Evolutionary conservation across 2,329 filamentous ascomycete species (phyloP).

Genomic region (Xylariomycetidae sp.): DNA sequence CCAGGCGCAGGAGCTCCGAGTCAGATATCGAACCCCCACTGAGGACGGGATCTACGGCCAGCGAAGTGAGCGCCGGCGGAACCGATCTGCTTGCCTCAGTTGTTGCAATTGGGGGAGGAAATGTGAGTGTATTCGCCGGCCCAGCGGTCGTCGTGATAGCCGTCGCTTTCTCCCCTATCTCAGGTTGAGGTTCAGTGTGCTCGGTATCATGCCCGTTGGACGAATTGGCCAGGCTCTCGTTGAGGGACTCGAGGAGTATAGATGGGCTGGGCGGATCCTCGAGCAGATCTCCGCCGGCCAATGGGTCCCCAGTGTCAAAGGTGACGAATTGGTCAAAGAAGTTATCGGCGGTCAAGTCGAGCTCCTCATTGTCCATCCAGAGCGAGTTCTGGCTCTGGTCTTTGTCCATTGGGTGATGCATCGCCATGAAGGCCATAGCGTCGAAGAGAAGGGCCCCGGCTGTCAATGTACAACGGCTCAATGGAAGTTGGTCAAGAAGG

Average conservation of each 20-base stretch:
- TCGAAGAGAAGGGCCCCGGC: too few species aligned
- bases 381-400: constrained; percentile 21
- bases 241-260: constrained; percentile 23
- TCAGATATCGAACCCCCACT: constrained; percentile 40
- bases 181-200: constrained; percentile 9
- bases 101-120: constrained; percentile 5
- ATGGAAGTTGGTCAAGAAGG: constrained; percentile 4
- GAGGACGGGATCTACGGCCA: constrained; percentile 21
- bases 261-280: constrained; percentile 28
- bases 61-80: constrained; percentile 11
- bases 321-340: constrained; percentile 30
- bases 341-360: constrained; percentile 20
- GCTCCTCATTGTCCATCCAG: constrained; percentile 27
- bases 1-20: constrained; percentile 41
- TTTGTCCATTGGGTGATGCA: constrained; percentile 26
- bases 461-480: too few species aligned
- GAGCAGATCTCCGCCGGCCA: constrained; percentile 15
- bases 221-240: constrained; percentile 14
- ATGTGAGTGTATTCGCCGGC: constrained; percentile 3
- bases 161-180: constrained; percentile 4
- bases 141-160: not conserved
- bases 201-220: constrained; percentile 16
- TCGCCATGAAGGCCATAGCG: constrained; percentile 26
- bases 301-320: constrained; percentile 25
- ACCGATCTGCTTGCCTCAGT: constrained; percentile 10